Conservation (phyloP, 106 monocot genomes). For the Dendrobium nobile region DNA sequence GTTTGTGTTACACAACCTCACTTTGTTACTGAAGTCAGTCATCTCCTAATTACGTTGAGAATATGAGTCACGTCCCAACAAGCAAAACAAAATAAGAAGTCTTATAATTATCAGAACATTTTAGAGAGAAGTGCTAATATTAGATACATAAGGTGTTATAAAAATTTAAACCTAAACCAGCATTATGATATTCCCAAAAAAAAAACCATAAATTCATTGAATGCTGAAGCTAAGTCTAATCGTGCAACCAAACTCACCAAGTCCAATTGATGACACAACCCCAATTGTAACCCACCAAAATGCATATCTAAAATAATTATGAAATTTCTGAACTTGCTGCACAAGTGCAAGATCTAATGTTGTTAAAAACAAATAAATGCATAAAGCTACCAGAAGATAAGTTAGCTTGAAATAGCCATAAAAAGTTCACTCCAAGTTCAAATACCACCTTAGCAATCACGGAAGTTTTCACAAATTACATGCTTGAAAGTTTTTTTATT, state of each 20-base stretch:
- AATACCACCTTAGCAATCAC: neutral
- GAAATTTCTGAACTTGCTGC: constrained; percentile 58
- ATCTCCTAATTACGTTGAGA: neutral
- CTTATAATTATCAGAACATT: neutral
- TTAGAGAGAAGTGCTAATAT: neutral
- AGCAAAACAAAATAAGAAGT: neutral
- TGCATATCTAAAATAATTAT: constrained; percentile 43
- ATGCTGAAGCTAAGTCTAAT: neutral
- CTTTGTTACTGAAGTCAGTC: neutral
- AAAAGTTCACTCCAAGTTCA: neutral
- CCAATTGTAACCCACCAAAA: constrained; percentile 82
- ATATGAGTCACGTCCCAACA: neutral
- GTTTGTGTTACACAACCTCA: neutral
- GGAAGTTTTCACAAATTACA: neutral
- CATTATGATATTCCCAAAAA: neutral
- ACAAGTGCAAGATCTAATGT: constrained; percentile 4
- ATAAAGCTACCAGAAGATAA: neutral
- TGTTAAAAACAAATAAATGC: neutral
- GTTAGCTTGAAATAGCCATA: neutral
- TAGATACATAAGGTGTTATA: neutral
- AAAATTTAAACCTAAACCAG: neutral
- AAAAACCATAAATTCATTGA: neutral
- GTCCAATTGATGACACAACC: constrained; percentile 79
- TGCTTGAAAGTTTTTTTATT: too few relatives aligned
- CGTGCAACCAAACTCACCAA: constrained; percentile 36